phyloP scores from a whole-genome alignment of 1,284 basidiomycete genomes.

The Puccinia polysora region DNA sequence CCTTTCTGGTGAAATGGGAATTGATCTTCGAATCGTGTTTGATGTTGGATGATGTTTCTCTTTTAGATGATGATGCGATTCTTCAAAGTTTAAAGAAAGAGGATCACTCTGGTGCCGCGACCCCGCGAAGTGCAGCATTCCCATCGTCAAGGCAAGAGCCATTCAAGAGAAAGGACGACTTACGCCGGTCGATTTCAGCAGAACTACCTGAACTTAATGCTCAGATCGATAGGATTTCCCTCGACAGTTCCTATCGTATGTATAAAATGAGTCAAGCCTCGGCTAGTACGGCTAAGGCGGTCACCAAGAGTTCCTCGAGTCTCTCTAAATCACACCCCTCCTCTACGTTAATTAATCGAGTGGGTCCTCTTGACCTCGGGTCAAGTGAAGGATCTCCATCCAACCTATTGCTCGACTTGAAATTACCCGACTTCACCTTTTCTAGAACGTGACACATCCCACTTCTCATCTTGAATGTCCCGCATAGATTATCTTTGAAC shows the following conservation, averaged over 20 bases:
- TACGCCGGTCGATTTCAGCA: slow-evolving; percentile 1
- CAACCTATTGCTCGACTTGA: neutral
- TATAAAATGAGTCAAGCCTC: no score
- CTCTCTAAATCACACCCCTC: no score
- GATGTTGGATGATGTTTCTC: neutral
- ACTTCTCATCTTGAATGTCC: neutral
- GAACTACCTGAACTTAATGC: slow-evolving; percentile 3
- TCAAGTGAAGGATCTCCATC: no score
- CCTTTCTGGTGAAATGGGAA: neutral
- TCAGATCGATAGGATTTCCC: neutral
- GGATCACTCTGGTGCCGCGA: neutral
- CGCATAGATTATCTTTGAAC: no score
- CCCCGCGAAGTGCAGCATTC: slow-evolving; percentile 2
- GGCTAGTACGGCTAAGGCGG: no score
- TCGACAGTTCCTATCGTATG: neutral
- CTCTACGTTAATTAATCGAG: no score
- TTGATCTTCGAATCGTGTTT: neutral
- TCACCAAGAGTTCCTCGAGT: no score
- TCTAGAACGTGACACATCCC: slow-evolving; percentile 7
- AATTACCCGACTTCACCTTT: slow-evolving; percentile 27
- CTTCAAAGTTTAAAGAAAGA: neutral
- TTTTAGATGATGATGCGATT: neutral
- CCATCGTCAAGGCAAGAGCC: neutral
- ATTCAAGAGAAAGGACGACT: neutral
- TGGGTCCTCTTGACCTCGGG: no score